Conservation (phyloP, 208 protist genomes). For the Spongospora subterranea region DNA sequence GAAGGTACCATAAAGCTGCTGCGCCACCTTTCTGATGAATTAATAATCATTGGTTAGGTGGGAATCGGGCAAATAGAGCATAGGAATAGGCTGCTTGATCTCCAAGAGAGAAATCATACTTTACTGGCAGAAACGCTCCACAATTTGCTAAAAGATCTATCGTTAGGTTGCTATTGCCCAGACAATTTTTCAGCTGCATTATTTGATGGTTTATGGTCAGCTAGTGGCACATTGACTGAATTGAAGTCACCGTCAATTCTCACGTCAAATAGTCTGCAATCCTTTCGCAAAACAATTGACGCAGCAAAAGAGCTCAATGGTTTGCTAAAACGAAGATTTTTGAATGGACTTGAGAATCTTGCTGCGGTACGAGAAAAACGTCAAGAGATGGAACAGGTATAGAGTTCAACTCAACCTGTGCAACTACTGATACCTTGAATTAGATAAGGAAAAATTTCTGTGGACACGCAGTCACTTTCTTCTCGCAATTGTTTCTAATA, state of each 20-base stretch:
- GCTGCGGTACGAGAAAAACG: neutral
- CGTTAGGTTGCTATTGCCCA: neutral
- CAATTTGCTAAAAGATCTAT: neutral
- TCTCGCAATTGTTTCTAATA: neutral
- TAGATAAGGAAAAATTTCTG: neutral
- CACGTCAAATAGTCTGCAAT: neutral
- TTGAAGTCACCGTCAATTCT: conserved; percentile 37
- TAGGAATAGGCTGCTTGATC: conserved; percentile 31
- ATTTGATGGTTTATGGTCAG: neutral
- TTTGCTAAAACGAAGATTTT: neutral
- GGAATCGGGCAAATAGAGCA: conserved; percentile 48
- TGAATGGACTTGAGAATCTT: conserved; percentile 51
- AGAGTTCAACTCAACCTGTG: neutral
- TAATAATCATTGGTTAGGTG: neutral
- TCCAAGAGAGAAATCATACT: conserved; percentile 43
- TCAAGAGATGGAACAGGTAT: neutral
- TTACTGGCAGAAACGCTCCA: conserved; percentile 40
- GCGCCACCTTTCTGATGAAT: neutral
- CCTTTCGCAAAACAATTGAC: neutral
- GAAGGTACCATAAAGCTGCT: neutral
- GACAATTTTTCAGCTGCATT: neutral
- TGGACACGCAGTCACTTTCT: neutral
- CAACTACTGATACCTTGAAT: neutral
- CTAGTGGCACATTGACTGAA: neutral
- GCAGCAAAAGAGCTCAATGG: neutral